Conservation (phyloP, 2,329 filamentous ascomycete genomes). For the Botrytis cinerea region DNA sequence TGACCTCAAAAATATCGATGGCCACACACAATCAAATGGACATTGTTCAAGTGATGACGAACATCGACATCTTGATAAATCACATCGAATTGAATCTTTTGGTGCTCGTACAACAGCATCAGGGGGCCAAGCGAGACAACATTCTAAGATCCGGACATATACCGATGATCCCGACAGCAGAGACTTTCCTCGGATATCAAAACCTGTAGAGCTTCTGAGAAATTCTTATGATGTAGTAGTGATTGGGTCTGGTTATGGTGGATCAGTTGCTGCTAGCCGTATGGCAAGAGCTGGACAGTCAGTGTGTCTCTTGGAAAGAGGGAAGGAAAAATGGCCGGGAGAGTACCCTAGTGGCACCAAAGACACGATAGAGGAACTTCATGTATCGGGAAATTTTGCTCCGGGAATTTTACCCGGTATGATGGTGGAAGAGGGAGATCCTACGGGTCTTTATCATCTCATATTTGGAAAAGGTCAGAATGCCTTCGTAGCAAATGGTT, state of each 20-base stretch:
- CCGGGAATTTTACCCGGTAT: conserved; percentile 47
- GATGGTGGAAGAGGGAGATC: conserved; percentile 51
- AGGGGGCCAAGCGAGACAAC: conserved; percentile 34
- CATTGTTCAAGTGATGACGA: conserved; percentile 4
- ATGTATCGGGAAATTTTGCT: conserved; percentile 56
- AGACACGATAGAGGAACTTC: conserved; percentile 54
- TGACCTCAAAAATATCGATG: not conserved
- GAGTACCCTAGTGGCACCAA: conserved; percentile 57
- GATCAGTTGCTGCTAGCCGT: conserved; percentile 63
- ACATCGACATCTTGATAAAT: conserved; percentile 12
- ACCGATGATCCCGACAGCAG: conserved; percentile 38
- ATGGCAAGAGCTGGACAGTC: conserved; percentile 61
- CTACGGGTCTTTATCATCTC: conserved; percentile 64
- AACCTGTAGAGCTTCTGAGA: conserved; percentile 58
- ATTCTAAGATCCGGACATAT: conserved; percentile 39
- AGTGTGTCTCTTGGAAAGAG: conserved; percentile 66
- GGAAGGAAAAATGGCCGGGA: conserved; percentile 65
- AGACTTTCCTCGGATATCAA: conserved; percentile 56
- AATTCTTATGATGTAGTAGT: conserved; percentile 65
- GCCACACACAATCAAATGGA: not conserved
- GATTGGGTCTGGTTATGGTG: conserved; percentile 70
- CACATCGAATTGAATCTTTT: conserved; percentile 33
- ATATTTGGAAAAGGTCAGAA: conserved; percentile 65
- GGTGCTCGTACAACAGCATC: conserved; percentile 31
- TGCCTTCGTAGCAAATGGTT: conserved; percentile 49